Base-by-base conservation (phyloP, 108 stramenopile genomes). In the Skeletonema marinoi region DNA sequence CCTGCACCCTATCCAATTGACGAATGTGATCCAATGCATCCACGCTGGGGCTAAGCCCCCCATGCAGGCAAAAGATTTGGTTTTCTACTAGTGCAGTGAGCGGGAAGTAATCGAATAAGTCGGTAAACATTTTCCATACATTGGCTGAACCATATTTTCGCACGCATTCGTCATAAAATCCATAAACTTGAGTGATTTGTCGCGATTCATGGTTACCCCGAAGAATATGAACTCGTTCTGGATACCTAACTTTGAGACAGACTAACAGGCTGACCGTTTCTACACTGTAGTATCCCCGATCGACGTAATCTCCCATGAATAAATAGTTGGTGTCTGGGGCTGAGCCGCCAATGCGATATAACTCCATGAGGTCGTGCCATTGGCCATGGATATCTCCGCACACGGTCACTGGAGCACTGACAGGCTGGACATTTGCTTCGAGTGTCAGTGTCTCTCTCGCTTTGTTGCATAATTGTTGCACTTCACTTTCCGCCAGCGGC, bases 271-370 rank as follows among this genome's bases (percentile, higher is more conserved):
- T 93, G 44, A 98, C 98, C 2, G 96, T 96, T 82, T 99, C 99
- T 41, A 99, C 95, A 41, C 94, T 96, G 81, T 98, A 99, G 73
- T 98, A 99, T 2, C 98, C 98, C 61, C 98, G 84, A 80, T 99
- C 98, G 46, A 99, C 95, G 73, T 99, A 99, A 81, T 99, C 99
- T 12, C 99, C 99, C 96, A 98, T 97, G 82, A 99, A 99, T 41
- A 99, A 77, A 81, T 99, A 99, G 78, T 99, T 99, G 6, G 98
- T 98, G 74, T 97, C 96, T 8, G 98, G 98, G 9, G 96, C 91
- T 73, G 90, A 88, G 13, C 98, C 98, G 25, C 98, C 98, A 68
- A 97, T 96, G 17, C 90, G 87, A 72, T 92, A 98, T 46, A 98
- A 83, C 73, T 98, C 96, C 88, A 95, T 92, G 36, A 98, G 88